Base-by-base conservation (phyloP, 2,329 filamentous ascomycete species). In the Tothia fuscella region DNA sequence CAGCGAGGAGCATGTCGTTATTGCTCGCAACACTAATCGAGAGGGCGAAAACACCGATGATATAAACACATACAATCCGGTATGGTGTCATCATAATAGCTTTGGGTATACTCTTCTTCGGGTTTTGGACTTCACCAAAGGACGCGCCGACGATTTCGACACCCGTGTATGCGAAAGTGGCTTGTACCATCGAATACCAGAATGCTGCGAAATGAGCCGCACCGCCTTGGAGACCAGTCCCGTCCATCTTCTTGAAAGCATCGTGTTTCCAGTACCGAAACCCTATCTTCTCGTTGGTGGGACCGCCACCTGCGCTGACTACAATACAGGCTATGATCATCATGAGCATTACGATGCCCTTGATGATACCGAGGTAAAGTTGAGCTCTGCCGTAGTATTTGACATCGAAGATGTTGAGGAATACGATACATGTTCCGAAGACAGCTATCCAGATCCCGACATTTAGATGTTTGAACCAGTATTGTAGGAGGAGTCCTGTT, bases 171-270 rank as follows among this genome's bases (percentile, higher is more conserved):
- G 59, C 58, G 33, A 65, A 66, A 5, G 58, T 59, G 1, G 63
- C 58, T 38, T 59, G 54, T 29, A 59, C 57, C 26, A 65, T 50
- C 10, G 56, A 58, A 5, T 57, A 57, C 58, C 62, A 62, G 13
- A 61, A 56, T 3, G 62, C 63, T 5, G 67, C 53, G 33, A 68
- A 65, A 6, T 56, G 53, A 5, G 63, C 64, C 1, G 48, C 51
- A 0, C 45, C 34, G 3, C 61, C 64, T 17, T 19, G 3, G 12
- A 57, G 49, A 3, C 34, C 34, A n/a, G n/a, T n/a, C n/a, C n/a
- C n/a, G n/a, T n/a, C n/a, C n/a, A n/a, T n/a, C n/a, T n/a, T n/a
- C 3, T 25, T 25, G 20, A 58, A 44, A 46, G 62, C 9, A 6
- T 38, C 31, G 22, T 10, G 19, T 14, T 7, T 38, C 45, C 45